phyloP scores from a whole-genome alignment of 192 early-diverging fungal genomes.

The Umbelopsis isabellina region DNA sequence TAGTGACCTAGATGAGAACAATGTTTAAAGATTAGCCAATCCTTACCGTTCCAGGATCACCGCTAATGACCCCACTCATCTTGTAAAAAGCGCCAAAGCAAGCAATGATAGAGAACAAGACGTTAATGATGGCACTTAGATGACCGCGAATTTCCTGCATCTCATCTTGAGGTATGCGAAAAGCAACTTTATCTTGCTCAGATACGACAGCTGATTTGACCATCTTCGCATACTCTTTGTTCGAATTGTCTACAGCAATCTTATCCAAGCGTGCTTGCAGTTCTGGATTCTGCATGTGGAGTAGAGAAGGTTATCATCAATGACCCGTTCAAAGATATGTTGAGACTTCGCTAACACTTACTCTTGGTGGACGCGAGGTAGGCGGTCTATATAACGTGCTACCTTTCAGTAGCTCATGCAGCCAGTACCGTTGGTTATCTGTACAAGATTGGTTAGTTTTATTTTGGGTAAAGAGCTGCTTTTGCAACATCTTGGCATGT shows the following conservation, averaged over 20 bases:
- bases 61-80: background rate
- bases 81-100: conserved; percentile 17
- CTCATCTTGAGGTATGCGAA: conserved; percentile 9
- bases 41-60: background rate
- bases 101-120: conserved; percentile 5
- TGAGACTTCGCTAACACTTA: background rate
- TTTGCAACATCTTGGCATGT: background rate
- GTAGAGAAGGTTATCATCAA: background rate
- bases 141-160: conserved; percentile 18
- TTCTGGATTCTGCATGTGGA: background rate
- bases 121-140: background rate
- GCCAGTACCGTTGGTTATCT: background rate
- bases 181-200: conserved; percentile 4
- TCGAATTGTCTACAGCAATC: conserved; percentile 3
- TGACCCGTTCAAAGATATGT: background rate
- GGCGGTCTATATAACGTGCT: conserved; percentile 1
- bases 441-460: background rate
- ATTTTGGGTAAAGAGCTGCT: background rate
- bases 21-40: background rate
- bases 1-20: background rate
- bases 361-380: background rate
- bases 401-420: conserved; percentile 4
- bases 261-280: conserved; percentile 11
- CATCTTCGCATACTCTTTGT: conserved; percentile 11
- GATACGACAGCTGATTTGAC: conserved; percentile 2